Percentiles rank a stretch among this genome's conserved stretches.
phyloP scores from a whole-genome alignment of 2,329 filamentous ascomycete species.

The Neonectria ditissima region DNA sequence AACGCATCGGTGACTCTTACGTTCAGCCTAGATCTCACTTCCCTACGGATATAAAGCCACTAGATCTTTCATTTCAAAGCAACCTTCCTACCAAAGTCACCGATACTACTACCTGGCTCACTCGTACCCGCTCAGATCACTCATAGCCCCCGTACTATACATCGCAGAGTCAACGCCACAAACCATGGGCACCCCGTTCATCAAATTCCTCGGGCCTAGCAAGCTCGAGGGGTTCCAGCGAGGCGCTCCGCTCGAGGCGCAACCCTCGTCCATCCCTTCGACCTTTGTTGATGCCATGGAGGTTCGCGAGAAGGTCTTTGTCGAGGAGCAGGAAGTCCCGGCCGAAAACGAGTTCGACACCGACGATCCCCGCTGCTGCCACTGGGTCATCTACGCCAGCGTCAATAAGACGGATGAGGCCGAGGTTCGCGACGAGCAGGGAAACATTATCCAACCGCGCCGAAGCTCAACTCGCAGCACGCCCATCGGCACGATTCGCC shows the following conservation, averaged over 20 bases:
- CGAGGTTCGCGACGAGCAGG: conserved; percentile 58
- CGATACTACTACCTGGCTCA: background rate
- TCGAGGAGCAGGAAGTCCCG: conserved; percentile 68
- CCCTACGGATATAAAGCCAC: background rate
- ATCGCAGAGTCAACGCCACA: background rate
- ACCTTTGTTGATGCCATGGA: conserved; percentile 74
- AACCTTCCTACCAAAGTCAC: background rate
- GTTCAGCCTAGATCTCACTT: background rate
- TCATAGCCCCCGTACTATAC: background rate
- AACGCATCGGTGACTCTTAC: background rate
- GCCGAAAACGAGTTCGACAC: conserved; percentile 81
- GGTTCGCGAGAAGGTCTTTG: conserved; percentile 71
- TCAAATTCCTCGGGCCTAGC: conserved; percentile 60
- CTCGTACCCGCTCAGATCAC: background rate
- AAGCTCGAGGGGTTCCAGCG: conserved; percentile 62
- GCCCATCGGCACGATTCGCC: conserved; percentile 79
- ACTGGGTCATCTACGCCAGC: conserved; percentile 87
- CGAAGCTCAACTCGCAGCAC: conserved; percentile 58
- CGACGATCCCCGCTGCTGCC: conserved; percentile 83
- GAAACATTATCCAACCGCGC: conserved; percentile 55
- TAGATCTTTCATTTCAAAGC: background rate
- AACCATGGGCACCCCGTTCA: conserved; percentile 63
- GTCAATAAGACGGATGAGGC: conserved; percentile 61
- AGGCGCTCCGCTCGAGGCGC: conserved; percentile 54
- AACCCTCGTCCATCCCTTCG: conserved; percentile 60